These are phyloP conservation scores for Penicillium sp. DNA, from an alignment of 2,329 filamentous ascomycete genomes.

Conservation along the genomic window DNA sequence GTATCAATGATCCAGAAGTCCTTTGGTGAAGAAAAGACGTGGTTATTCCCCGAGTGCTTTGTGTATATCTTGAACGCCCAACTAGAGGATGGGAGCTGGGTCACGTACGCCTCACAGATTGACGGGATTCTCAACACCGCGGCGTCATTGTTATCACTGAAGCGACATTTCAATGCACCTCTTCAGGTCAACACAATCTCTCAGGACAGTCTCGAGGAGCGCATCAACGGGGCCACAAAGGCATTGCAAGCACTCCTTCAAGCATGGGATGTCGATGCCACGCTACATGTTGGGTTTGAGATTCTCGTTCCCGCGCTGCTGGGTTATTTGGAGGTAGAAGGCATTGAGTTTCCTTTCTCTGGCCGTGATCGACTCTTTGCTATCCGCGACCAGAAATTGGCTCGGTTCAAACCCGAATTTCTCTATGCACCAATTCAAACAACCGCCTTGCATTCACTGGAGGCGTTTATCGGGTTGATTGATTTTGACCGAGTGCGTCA, in stretches of 20 bases:
- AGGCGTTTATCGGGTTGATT: slow-evolving; percentile 39
- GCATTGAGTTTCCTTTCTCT: neutral
- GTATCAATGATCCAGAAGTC: slow-evolving; percentile 28
- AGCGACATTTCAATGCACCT: slow-evolving; percentile 4
- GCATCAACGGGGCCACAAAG: slow-evolving; percentile 8
- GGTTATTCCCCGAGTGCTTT: slow-evolving; percentile 37
- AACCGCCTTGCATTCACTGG: slow-evolving; percentile 40
- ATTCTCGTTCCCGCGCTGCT: slow-evolving; percentile 36
- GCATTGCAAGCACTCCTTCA: slow-evolving; percentile 24
- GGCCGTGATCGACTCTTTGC: neutral
- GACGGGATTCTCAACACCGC: slow-evolving; percentile 39
- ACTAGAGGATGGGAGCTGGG: slow-evolving; percentile 29
- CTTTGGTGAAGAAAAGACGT: slow-evolving; percentile 15
- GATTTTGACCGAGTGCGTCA: slow-evolving; percentile 40
- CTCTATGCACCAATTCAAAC: slow-evolving; percentile 28
- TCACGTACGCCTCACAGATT: slow-evolving; percentile 23
- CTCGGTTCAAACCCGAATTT: slow-evolving; percentile 28
- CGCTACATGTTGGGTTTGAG: slow-evolving; percentile 38
- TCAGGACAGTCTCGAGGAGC: neutral
- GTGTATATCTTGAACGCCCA: slow-evolving; percentile 29
- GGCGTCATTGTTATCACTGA: slow-evolving; percentile 34
- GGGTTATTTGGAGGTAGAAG: slow-evolving; percentile 20
- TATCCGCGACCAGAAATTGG: slow-evolving; percentile 29
- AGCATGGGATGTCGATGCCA: slow-evolving; percentile 30
- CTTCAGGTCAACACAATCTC: neutral